Evolutionary conservation across 305 asterid genomes (phyloP).

Genomic region (Solanum hybrid): DNA sequence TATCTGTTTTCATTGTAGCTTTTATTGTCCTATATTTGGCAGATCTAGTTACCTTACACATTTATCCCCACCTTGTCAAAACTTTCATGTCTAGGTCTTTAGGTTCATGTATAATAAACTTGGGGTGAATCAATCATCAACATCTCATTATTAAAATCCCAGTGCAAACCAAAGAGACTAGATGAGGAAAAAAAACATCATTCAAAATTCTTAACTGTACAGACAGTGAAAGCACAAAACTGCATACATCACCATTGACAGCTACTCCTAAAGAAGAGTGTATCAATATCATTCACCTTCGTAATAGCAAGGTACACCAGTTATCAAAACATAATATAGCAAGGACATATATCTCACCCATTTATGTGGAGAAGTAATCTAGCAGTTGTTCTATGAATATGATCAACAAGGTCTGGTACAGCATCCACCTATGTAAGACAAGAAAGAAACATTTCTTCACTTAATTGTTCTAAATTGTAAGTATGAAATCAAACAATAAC

Average conservation of each 20-base stretch:
- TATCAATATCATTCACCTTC: not conserved
- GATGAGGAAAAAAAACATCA: not conserved
- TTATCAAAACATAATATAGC: not conserved
- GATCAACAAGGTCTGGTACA: conserved; percentile 81
- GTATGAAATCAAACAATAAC: not conserved
- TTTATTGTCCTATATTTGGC: not conserved
- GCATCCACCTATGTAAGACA: conserved; percentile 74
- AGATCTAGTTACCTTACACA: not conserved
- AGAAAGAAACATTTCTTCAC: conserved; percentile 8
- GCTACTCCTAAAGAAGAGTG: not conserved
- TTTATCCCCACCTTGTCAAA: not conserved
- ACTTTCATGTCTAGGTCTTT: not conserved
- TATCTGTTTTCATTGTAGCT: not conserved
- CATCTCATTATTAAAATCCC: not conserved
- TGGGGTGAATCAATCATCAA: not conserved
- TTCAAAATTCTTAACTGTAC: not conserved
- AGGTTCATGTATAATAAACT: not conserved
- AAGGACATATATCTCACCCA: conserved; percentile 52
- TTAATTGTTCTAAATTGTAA: not conserved
- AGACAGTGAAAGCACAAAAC: not conserved
- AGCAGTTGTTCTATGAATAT: conserved; percentile 84
- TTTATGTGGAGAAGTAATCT: conserved; percentile 77
- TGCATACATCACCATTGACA: not conserved
- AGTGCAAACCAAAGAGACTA: not conserved
- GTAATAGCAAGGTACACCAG: not conserved